A percentile compares a stretch with the other conserved stretches of the same genome.
phyloP scores from a whole-genome alignment of 495 filamentous ascomycete genomes.

The Daldinia caldariorum region DNA sequence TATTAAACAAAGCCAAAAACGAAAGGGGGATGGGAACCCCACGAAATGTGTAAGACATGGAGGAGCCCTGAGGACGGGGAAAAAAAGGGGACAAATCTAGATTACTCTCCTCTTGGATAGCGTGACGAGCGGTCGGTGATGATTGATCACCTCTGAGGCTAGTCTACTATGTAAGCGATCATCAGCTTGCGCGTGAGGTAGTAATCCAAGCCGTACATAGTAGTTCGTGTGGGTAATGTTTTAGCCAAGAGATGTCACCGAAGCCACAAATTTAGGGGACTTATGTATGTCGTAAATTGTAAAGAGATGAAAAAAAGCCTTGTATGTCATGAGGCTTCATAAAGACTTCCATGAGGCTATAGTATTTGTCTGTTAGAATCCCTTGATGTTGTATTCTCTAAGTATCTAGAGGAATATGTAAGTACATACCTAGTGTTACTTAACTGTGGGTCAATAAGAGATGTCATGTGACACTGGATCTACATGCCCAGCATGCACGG shows the following conservation, averaged over 20 bases:
- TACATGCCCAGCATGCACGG: background rate
- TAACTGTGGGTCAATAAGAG: too few species aligned
- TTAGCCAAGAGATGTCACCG: slow-evolving; percentile 1
- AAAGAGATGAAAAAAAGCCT: background rate
- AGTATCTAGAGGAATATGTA: too few species aligned
- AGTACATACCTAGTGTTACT: too few species aligned
- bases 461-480: too few species aligned
- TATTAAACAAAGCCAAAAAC: background rate
- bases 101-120: slow-evolving; percentile 20
- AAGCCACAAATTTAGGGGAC: slow-evolving; percentile 1
- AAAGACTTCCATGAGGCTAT: background rate
- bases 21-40: background rate
- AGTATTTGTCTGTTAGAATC: too few species aligned
- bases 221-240: background rate
- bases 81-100: slow-evolving; percentile 8
- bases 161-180: slow-evolving; percentile 10
- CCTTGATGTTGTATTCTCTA: too few species aligned
- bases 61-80: slow-evolving; percentile 8
- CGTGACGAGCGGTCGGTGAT: slow-evolving; percentile 27
- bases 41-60: background rate
- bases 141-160: slow-evolving; percentile 15
- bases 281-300: background rate
- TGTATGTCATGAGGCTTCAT: background rate
- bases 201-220: too few species aligned
- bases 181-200: background rate